Percentiles rank a stretch among this genome's conserved stretches.
phyloP scores from a whole-genome alignment of 345 rosid genomes.

The Salix udensis region DNA sequence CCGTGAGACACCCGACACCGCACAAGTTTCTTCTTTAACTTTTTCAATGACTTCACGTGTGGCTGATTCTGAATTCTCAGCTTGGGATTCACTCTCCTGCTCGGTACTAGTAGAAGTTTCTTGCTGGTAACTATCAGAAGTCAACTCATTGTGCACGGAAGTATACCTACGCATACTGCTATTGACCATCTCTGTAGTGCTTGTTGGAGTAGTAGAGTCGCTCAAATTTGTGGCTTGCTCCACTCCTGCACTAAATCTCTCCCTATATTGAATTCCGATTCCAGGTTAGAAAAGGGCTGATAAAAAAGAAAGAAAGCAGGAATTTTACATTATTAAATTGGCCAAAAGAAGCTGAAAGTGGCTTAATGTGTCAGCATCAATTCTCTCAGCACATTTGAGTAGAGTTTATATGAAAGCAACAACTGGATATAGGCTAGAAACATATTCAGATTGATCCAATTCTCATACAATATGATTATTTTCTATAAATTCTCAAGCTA shows the following conservation, averaged over 20 bases:
- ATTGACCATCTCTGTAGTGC: conserved; percentile 1
- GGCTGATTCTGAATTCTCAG: not conserved
- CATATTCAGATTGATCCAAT: not conserved
- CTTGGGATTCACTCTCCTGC: not conserved
- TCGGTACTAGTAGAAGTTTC: not conserved
- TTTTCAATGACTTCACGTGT: conserved; percentile 6
- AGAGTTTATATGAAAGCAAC: not conserved
- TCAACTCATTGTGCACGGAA: conserved; percentile 16
- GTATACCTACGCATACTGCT: conserved; percentile 5
- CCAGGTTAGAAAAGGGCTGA: not conserved
- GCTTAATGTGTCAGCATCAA: not conserved
- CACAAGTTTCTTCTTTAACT: conserved; percentile 13
- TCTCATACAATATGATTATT: not conserved
- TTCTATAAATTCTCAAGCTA: not conserved
- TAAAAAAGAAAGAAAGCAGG: not conserved
- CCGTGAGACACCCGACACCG: conserved; percentile 15
- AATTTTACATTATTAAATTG: not conserved
- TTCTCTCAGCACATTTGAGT: not conserved
- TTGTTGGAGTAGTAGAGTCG: conserved; percentile 16
- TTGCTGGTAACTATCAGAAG: not conserved
- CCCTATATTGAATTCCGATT: conserved; percentile 34
- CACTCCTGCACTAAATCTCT: conserved; percentile 35
- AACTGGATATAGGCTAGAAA: not conserved
- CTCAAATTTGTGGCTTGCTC: conserved; percentile 20
- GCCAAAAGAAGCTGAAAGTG: not conserved